phyloP scores from a whole-genome alignment of 2,329 filamentous ascomycete species.

The Scytalidium lignicola region DNA sequence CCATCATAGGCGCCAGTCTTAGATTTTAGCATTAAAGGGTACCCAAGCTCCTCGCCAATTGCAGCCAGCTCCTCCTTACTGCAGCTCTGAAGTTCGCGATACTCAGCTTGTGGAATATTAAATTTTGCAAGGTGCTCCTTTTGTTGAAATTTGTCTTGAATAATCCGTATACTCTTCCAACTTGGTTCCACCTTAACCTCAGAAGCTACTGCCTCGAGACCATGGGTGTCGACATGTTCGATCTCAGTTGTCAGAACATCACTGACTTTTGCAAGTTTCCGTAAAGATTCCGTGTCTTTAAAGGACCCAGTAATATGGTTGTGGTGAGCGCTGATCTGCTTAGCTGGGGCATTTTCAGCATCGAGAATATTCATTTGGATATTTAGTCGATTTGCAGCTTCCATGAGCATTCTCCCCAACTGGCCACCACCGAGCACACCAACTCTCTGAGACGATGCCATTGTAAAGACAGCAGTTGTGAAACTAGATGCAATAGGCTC shows the following conservation, averaged over 20 bases:
- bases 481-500: neutral
- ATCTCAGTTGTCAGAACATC: slow-evolving; percentile 91
- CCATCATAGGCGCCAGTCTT: slow-evolving; percentile 90
- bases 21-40: slow-evolving; percentile 89
- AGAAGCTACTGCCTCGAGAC: slow-evolving; percentile 75
- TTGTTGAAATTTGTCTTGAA: slow-evolving; percentile 91
- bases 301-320: slow-evolving; percentile 82
- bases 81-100: slow-evolving; percentile 50
- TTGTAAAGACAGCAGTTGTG: neutral
- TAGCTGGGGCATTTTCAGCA: slow-evolving; percentile 70
- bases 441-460: slow-evolving; percentile 5
- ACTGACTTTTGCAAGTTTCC: slow-evolving; percentile 67
- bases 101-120: slow-evolving; percentile 66
- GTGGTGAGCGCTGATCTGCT: slow-evolving; percentile 73
- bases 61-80: slow-evolving; percentile 54
- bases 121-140: slow-evolving; percentile 71
- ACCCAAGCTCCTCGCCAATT: slow-evolving; percentile 62
- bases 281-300: slow-evolving; percentile 74
- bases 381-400: slow-evolving; percentile 74
- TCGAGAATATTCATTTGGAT: slow-evolving; percentile 79
- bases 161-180: slow-evolving; percentile 79
- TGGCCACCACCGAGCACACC: slow-evolving; percentile 61
- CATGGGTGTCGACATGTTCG: slow-evolving; percentile 88
- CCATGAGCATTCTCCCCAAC: slow-evolving; percentile 88
- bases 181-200: slow-evolving; percentile 68